phyloP scores from a whole-genome alignment of 495 filamentous ascomycete genomes.

The Aspergillus coremiiformis region DNA sequence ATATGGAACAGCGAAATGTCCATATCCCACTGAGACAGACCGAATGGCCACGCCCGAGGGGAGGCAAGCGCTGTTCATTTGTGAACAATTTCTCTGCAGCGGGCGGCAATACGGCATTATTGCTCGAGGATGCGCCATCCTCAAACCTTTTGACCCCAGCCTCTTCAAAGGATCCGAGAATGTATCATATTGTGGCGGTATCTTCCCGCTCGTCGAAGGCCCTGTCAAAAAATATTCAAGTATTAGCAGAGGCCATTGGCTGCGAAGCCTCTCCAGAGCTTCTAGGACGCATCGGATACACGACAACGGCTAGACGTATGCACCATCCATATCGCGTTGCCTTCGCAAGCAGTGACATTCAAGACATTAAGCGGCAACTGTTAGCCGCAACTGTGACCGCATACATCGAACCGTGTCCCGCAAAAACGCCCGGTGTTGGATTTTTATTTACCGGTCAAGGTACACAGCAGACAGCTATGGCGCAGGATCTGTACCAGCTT shows the following conservation, averaged over 20 bases:
- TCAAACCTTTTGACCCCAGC: conserved; percentile 32
- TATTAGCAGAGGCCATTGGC: neutral
- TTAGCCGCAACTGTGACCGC: neutral
- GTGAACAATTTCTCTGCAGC: conserved; percentile 61
- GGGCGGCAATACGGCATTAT: conserved; percentile 42
- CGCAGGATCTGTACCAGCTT: neutral
- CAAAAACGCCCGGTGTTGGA: neutral
- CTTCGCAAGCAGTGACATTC: neutral
- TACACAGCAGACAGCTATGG: neutral
- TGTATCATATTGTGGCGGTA: conserved; percentile 32
- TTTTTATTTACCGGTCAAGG: conserved; percentile 37
- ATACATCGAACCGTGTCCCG: neutral
- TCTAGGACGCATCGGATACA: conserved; percentile 19
- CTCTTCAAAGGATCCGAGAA: conserved; percentile 41
- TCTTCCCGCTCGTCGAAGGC: neutral
- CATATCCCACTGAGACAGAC: conserved; percentile 53
- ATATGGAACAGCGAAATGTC: conserved; percentile 64
- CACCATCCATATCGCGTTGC: conserved; percentile 6
- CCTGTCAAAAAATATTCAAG: neutral
- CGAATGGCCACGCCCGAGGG: conserved; percentile 52
- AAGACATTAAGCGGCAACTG: neutral
- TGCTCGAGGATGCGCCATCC: conserved; percentile 47
- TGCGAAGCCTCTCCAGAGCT: neutral
- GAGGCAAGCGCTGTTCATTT: conserved; percentile 53
- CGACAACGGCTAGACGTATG: conserved; percentile 17